Evolutionary conservation across 1,284 basidiomycete genomes (phyloP), one percentile per base, ranked within the genome.

Genomic region (Ganoderma resinaceum): DNA sequence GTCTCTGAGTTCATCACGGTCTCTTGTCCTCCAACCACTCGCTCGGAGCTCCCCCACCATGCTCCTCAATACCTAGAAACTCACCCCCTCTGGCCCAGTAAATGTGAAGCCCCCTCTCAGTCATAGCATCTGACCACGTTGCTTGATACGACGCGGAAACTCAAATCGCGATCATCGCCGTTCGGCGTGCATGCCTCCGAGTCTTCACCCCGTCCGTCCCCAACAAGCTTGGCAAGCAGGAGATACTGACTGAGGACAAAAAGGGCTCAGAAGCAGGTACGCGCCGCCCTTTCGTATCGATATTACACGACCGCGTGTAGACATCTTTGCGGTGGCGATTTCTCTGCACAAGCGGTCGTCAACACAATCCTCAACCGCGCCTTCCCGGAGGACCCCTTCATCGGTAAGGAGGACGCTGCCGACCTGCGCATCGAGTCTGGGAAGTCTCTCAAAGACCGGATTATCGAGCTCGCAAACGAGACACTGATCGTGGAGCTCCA

Each of bases 261-360:
- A 96, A 97, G 81, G 96, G 94, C 42, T 98, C 97, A 3, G 97
- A 99, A 3, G 99, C 97, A 16, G 95, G 95, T 95, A 72, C 65
- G 83, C 80, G 5, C 33, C 42, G 3, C 20, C 58, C 40, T 46
- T 1, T 35, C 3, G 8, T 29, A 11, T n/a, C 29, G 0, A 23
- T 14, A 6, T 23, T 11, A 46, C 57, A 29, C 37, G 38, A 33
- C 20, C 42, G 1, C 9, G 26, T 31, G 35, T 23, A 43, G 18
- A 38, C 11, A 12, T 33, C 31, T 46, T 40, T 16, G 58, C 74
- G 96, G 95, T 35, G 96, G 92, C 53, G 96, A 98, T 80, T 95
- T 92, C 78, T 89, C 95, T 4, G 94, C 95, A 0, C 97, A 98
- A 78, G 95, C 96, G 0, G 87, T 98, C 59, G 90, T 98, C 75